Evolutionary conservation across 2,329 filamentous ascomycete genomes (phyloP).

Genomic region (Xylaria sp.): DNA sequence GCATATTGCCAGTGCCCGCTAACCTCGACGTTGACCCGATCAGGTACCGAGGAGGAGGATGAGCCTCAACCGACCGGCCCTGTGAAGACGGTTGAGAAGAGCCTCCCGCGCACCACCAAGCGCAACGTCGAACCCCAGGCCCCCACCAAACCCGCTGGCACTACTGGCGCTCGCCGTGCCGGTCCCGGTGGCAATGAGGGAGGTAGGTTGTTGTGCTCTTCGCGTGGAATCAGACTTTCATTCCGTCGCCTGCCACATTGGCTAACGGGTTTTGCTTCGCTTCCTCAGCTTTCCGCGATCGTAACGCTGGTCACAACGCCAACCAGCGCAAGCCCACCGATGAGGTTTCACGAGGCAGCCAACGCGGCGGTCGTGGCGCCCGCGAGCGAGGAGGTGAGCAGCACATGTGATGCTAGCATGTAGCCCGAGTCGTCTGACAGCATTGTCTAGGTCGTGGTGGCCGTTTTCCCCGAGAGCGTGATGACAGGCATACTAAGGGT

Average conservation of each 20-base stretch:
- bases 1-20: conserved; percentile 34
- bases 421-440: conserved; percentile 32
- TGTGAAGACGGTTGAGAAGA: conserved; percentile 90
- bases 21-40: conserved; percentile 43
- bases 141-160: conserved; percentile 58
- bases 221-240: neutral
- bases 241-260: conserved; percentile 16
- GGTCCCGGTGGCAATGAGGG: conserved; percentile 81
- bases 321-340: conserved; percentile 85
- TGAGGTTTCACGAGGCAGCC: conserved; percentile 65
- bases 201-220: conserved; percentile 68
- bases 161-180: conserved; percentile 62
- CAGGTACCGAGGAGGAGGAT: conserved; percentile 71
- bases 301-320: conserved; percentile 79
- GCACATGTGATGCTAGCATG: neutral
- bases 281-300: conserved; percentile 84
- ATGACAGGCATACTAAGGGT: conserved; percentile 66
- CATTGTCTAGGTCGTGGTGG: conserved; percentile 61
- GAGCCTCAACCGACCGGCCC: conserved; percentile 79
- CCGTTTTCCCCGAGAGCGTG: conserved; percentile 62
- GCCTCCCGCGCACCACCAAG: conserved; percentile 77
- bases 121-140: conserved; percentile 84
- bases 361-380: conserved; percentile 71
- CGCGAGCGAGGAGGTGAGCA: conserved; percentile 68
- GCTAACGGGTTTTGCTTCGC: conserved; percentile 4